A percentile compares a stretch with the other conserved stretches of the same genome.
Conservation (phyloP, 2,329 filamentous ascomycete genomes). For the Sclerotinia glacialis region DNA sequence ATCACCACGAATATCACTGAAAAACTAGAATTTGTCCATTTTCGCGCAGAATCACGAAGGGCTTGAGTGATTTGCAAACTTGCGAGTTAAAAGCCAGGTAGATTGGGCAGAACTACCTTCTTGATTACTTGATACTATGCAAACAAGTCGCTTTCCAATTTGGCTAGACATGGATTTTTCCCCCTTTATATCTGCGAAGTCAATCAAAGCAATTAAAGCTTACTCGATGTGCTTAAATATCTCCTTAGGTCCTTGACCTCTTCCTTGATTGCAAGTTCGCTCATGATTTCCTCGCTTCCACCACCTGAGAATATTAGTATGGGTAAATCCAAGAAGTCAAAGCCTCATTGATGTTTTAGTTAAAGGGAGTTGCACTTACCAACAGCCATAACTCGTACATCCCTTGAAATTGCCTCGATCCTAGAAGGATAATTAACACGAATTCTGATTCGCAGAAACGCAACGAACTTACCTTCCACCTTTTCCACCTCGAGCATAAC, state of each 20-base stretch:
- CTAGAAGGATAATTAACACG: constrained; percentile 31
- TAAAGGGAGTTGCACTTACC: constrained; percentile 29
- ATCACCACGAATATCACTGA: no score
- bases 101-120: no score
- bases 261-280: constrained; percentile 37
- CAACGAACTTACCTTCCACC: constrained; percentile 41
- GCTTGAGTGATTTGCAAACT: background rate
- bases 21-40: no score
- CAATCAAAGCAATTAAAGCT: constrained; percentile 24
- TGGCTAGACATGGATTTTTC: background rate
- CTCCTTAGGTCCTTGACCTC: constrained; percentile 37
- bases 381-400: constrained; percentile 48
- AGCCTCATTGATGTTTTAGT: background rate
- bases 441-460: background rate
- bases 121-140: accelerated
- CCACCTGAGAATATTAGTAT: constrained; percentile 32
- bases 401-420: constrained; percentile 53
- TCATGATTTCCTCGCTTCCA: constrained; percentile 40
- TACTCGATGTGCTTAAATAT: constrained; percentile 28
- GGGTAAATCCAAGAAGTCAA: background rate
- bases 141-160: background rate
- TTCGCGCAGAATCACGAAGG: no score
- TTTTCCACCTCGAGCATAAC: constrained; percentile 50
- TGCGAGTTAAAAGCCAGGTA: background rate
- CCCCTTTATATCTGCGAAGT: no score